Evolutionary conservation across 2,329 filamentous ascomycete genomes (phyloP).

Genomic region (Blastomyces parvus): DNA sequence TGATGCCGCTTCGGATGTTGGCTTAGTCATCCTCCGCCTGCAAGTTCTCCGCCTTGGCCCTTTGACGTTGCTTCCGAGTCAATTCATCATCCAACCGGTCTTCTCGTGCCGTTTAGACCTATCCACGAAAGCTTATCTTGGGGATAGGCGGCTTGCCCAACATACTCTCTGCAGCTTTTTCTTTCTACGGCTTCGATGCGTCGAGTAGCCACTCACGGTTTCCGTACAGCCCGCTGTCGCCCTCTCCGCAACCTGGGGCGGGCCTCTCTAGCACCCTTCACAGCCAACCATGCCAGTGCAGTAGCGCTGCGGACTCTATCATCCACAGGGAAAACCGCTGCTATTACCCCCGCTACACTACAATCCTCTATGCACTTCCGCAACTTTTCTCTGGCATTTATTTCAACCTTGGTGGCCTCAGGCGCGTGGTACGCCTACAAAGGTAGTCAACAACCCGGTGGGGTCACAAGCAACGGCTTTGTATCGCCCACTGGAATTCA

Average conservation of each 20-base stretch:
- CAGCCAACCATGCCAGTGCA: conserved; percentile 30
- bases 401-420: conserved; percentile 40
- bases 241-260: conserved; percentile 36
- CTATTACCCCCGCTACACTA: conserved; percentile 27
- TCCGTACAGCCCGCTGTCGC: conserved; percentile 40
- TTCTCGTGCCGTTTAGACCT: neutral
- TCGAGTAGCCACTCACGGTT: conserved; percentile 38
- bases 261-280: conserved; percentile 27
- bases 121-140: neutral
- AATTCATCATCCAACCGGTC: neutral
- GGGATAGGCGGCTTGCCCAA: conserved; percentile 7
- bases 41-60: neutral
- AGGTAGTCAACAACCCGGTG: conserved; percentile 22
- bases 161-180: neutral
- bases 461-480: conserved; percentile 19
- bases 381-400: conserved; percentile 40
- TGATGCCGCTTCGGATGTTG: too few species aligned
- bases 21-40: neutral
- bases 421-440: conserved; percentile 43
- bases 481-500: conserved; percentile 17
- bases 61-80: neutral
- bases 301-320: conserved; percentile 29
- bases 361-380: conserved; percentile 43
- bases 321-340: conserved; percentile 28
- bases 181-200: conserved; percentile 34